Evolutionary conservation across 202 grass and related monocot genomes (phyloP), one percentile per base, ranked within the genome.

Genomic region (Eragrostis tef): DNA sequence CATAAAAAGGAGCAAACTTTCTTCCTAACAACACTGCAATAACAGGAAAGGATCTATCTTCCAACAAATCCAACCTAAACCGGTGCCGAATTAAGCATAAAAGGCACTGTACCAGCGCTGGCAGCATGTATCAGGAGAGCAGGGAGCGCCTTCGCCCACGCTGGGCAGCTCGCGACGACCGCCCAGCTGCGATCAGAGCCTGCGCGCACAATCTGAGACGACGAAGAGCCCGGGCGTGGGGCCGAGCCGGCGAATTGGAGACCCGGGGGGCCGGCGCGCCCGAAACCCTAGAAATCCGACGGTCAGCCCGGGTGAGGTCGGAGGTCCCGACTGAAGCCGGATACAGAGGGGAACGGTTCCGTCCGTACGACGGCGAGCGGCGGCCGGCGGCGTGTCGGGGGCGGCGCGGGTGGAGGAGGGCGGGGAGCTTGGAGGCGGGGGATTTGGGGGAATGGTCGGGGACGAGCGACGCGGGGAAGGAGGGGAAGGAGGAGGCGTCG

Each of bases 221-320:
- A 15, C 16, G 17, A 1, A 15, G 27, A 45, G 3, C 21, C 47
- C 34, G 34, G 42, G 15, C 57, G 50, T 34, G 49, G 21, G 19
- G 58, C 60, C 24, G 24, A 16, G 70, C 68, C 44, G 48, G 47
- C 79, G 70, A 87, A 84, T 90, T 90, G 69, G 53, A 42, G 74
- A 20, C 5, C 16, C 51, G 27, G 11, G 11, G 73, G 45, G 22
- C 11, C 54, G 58, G 85, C 46, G 9, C 36, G 10, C 24, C 64
- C 62, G 88, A 90, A 90, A 90, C 88, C 88, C 88, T 90, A 90
- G 88, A 84, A 84, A 86, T 60, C 78, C 78, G 71, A 27, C 53
- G 42, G 65, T 43, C 6, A 39, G 9, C 15, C 20, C 43, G 43
- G 53, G 54, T 25, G 25, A 16, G 13, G 24, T 6, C 26, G 20